Conservation (phyloP, 163 green algal species). For the Picocystis sp. region DNA sequence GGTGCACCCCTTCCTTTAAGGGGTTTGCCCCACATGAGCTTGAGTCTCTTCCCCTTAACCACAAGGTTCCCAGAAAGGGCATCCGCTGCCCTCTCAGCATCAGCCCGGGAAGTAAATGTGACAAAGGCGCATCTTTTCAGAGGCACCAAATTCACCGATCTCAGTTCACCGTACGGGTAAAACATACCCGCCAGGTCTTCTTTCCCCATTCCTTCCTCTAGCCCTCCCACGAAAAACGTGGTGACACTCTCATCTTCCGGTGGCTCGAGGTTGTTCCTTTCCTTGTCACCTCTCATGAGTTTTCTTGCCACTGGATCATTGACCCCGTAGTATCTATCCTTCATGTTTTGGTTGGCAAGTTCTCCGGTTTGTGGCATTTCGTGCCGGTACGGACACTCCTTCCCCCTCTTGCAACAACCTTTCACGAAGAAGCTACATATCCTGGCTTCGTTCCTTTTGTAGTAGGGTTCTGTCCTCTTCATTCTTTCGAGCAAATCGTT, state of each 20-base stretch:
- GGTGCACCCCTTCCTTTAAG: not conserved
- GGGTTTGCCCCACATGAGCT: conserved; percentile 78
- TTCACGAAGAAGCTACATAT: conserved; percentile 91
- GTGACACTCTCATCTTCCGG: conserved; percentile 56
- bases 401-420: conserved; percentile 79
- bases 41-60: conserved; percentile 60
- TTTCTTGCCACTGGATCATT: conserved; percentile 95
- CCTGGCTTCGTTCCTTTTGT: conserved; percentile 81
- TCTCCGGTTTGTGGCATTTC: conserved; percentile 24
- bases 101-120: conserved; percentile 45
- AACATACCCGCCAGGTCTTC: conserved; percentile 73
- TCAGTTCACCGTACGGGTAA: conserved; percentile 73
- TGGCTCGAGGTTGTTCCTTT: conserved; percentile 57
- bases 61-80: conserved; percentile 47
- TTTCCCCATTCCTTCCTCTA: conserved; percentile 55
- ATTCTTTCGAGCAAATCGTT: conserved; percentile 69
- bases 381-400: conserved; percentile 83
- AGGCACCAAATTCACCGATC: conserved; percentile 42
- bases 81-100: conserved; percentile 46
- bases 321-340: conserved; percentile 91
- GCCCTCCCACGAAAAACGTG: conserved; percentile 60
- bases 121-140: conserved; percentile 72
- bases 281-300: conserved; percentile 52
- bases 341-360: conserved; percentile 53
- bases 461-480: conserved; percentile 80